Conservation (phyloP, 2,329 filamentous ascomycete genomes). For the Phoma sp. region DNA sequence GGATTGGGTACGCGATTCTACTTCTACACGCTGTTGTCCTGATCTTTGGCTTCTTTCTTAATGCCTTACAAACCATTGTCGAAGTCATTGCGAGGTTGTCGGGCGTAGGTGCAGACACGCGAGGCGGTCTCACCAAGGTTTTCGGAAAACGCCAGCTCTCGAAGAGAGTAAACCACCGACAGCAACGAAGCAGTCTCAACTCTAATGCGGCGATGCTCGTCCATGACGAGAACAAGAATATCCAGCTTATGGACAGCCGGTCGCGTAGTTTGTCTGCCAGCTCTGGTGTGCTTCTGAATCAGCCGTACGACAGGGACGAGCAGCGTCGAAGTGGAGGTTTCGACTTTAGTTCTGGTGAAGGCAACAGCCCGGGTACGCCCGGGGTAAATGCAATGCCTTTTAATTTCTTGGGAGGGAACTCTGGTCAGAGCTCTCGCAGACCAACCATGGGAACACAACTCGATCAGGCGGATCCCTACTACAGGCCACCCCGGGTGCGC, state of each 20-base stretch:
- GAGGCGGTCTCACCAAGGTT: slow-evolving; percentile 83
- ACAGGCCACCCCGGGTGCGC: slow-evolving; percentile 79
- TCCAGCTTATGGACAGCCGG: slow-evolving; percentile 61
- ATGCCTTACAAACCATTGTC: slow-evolving; percentile 86
- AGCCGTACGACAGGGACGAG: slow-evolving; percentile 51
- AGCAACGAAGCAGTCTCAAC: slow-evolving; percentile 79
- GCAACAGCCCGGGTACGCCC: slow-evolving; percentile 70
- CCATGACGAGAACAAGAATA: slow-evolving; percentile 70
- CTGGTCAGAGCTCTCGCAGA: slow-evolving; percentile 52
- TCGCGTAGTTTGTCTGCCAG: slow-evolving; percentile 68
- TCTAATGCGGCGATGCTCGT: slow-evolving; percentile 84
- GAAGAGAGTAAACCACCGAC: slow-evolving; percentile 70
- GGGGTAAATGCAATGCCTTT: slow-evolving; percentile 74
- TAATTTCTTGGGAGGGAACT: slow-evolving; percentile 67
- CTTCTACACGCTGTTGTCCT: slow-evolving; percentile 84
- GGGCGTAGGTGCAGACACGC: slow-evolving; percentile 78
- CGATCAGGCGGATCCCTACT: slow-evolving; percentile 75
- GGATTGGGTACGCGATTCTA: slow-evolving; percentile 93
- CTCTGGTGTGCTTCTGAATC: slow-evolving; percentile 67
- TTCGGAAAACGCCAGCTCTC: slow-evolving; percentile 92
- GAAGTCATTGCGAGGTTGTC: slow-evolving; percentile 85
- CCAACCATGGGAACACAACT: slow-evolving; percentile 45
- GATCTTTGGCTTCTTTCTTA: slow-evolving; percentile 91
- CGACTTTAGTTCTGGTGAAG: slow-evolving; percentile 63
- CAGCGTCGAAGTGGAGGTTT: slow-evolving; percentile 60